Percentiles rank a stretch among this genome's conserved stretches.
phyloP scores from a whole-genome alignment of 163 green algal genomes.

The Scenedesmus sp. region DNA sequence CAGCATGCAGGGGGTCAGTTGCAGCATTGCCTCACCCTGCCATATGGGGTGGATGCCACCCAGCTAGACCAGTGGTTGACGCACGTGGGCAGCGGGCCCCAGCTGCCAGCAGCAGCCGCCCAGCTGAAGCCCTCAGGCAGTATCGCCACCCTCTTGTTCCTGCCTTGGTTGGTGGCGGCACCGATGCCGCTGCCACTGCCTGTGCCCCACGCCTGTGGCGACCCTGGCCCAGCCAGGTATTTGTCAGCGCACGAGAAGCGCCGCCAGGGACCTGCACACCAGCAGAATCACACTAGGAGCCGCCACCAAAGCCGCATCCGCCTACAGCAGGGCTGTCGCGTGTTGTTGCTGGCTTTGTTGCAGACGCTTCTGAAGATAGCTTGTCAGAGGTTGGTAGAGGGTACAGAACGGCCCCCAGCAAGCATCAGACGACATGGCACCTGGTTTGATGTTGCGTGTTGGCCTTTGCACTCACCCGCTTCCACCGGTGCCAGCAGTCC shows the following conservation, averaged over 20 bases:
- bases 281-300: neutral
- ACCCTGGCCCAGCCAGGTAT: conserved; percentile 59
- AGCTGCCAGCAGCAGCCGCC: conserved; percentile 4
- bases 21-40: neutral
- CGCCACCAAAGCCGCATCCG: no score
- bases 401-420: neutral
- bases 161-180: conserved; percentile 49
- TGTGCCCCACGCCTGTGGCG: conserved; percentile 40
- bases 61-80: conserved; percentile 62
- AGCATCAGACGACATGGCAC: neutral
- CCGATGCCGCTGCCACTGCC: neutral
- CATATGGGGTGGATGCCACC: conserved; percentile 56
- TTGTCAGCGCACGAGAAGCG: conserved; percentile 51
- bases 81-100: conserved; percentile 41
- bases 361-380: no score
- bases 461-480: neutral
- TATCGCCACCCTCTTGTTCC: conserved; percentile 62
- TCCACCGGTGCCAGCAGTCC: conserved; percentile 59
- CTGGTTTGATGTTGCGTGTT: neutral
- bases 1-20: no score
- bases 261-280: conserved; percentile 33
- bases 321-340: neutral
- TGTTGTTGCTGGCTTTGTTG: neutral
- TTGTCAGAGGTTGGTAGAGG: no score
- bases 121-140: conserved; percentile 67